Base-by-base conservation (phyloP, 805 yeast species). In the Priceomyces melissophilus region DNA sequence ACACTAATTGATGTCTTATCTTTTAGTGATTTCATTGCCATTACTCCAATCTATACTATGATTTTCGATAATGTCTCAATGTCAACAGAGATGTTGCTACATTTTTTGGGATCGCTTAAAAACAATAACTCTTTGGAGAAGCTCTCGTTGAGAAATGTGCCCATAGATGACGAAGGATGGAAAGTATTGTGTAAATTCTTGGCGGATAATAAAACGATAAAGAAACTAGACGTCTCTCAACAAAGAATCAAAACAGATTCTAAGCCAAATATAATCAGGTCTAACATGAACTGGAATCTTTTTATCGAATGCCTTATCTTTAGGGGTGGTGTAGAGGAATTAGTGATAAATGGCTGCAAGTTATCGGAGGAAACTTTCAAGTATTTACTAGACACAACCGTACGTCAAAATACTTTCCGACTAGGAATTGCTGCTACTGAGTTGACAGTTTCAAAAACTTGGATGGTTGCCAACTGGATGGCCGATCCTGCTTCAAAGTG, bases 321-420 rank as follows among this genome's bases (percentile, higher is more conserved):
- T 11, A 57, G 80, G 42, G 78, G 78, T 4, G 82, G 83, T 0
- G 67, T 78, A 27, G 81, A 76, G 52, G 83, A 78, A 48, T 62
- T 78, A 42, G 82, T 78, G 11, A 69, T 78, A 38, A 76, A 78
- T 47, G 82, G 83, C 1, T 78, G 81, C 52, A 72, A 73, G 46
- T 53, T 78, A 32, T 53, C 67, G 2, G 73, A 71, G 44, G 58
- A 55, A 2, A 67, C 61, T 28, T 76, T 76, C 45, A 51, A 58
- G 28, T 55, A 60, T 7, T 60, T 78, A 34, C 63, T 78, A 16
- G 57, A 57, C 7, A 60, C 58, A 16, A 78, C 79, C 0, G 60
- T 77, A 10, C 48, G 53, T 10, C 44, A 65, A 15, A 58, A 65
- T 11, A 78, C 83, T 1, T 68, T 66, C 54, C 58, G 82, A 44